phyloP scores from a whole-genome alignment of 2,329 filamentous ascomycete genomes.

The Hypoxylon sp. region DNA sequence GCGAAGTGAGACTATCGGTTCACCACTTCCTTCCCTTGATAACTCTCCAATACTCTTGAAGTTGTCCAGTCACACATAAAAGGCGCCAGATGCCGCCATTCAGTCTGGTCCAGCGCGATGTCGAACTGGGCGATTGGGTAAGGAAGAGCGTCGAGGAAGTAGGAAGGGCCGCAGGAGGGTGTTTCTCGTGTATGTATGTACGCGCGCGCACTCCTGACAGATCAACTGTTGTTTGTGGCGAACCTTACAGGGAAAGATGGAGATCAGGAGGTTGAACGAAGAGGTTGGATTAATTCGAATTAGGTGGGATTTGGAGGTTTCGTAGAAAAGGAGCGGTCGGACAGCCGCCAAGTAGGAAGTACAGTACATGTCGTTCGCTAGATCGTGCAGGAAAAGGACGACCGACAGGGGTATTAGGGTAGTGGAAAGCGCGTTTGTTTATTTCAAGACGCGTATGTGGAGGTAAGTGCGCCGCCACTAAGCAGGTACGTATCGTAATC shows the following conservation, averaged over 20 bases:
- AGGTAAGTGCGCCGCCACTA: conserved; percentile 42
- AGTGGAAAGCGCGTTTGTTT: conserved; percentile 47
- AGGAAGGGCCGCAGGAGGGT: conserved; percentile 18
- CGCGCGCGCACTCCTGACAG: conserved; percentile 41
- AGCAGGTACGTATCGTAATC: conserved; percentile 29
- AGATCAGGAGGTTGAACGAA: conserved; percentile 34
- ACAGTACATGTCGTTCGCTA: conserved; percentile 12
- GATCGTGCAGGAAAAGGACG: conserved; percentile 30
- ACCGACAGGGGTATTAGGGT: conserved; percentile 26
- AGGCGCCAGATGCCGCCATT: conserved; percentile 34
- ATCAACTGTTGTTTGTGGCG: conserved; percentile 46
- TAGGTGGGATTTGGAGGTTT: conserved; percentile 23
- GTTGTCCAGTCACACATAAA: conserved; percentile 30
- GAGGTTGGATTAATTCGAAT: conserved; percentile 29
- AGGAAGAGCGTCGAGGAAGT: conserved; percentile 21
- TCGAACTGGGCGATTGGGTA: conserved; percentile 34
- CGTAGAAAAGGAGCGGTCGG: conserved; percentile 45
- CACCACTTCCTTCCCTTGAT: conserved; percentile 40
- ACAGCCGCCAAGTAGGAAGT: conserved; percentile 30
- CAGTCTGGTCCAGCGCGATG: conserved; percentile 33
- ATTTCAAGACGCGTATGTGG: conserved; percentile 47
- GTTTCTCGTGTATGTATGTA: conserved; percentile 24
- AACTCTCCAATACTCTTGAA: conserved; percentile 9
- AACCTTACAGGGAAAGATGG: conserved; percentile 34
- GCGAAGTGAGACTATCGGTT: conserved; percentile 37